phyloP scores from a whole-genome alignment of 306 rosid genomes.

The Pyrus bretschneideri region DNA sequence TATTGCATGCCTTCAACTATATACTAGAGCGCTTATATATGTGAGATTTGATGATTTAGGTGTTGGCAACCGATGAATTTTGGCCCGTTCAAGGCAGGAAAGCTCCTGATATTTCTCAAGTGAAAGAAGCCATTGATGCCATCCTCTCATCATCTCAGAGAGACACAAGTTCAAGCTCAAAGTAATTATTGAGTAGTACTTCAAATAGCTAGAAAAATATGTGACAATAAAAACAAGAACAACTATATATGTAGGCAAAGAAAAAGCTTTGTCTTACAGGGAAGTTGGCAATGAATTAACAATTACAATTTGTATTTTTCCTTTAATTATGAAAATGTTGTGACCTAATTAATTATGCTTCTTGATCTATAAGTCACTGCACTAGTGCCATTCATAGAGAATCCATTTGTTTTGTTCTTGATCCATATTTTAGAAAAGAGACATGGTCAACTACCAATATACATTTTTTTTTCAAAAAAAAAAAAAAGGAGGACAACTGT shows the following conservation, averaged over 20 bases:
- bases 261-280: background rate
- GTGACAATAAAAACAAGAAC: background rate
- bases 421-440: background rate
- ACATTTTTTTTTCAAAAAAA: background rate
- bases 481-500: too few relatives aligned
- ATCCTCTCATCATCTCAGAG: constrained; percentile 65
- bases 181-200: background rate
- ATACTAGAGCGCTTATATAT: background rate
- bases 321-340: background rate
- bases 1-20: background rate
- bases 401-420: background rate
- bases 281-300: background rate
- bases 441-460: background rate
- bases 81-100: constrained; percentile 88
- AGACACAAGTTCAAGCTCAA: constrained; percentile 49
- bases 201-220: background rate
- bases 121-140: constrained; percentile 82
- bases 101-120: constrained; percentile 85
- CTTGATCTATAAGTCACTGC: background rate
- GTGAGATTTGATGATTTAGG: constrained; percentile 24
- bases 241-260: background rate
- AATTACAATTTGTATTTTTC: background rate
- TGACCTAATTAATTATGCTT: background rate
- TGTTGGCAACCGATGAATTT: constrained; percentile 83
- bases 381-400: background rate